These are phyloP conservation scores for Penicillium lagena DNA, from an alignment of 495 filamentous ascomycete species.

Conservation along the genomic window DNA sequence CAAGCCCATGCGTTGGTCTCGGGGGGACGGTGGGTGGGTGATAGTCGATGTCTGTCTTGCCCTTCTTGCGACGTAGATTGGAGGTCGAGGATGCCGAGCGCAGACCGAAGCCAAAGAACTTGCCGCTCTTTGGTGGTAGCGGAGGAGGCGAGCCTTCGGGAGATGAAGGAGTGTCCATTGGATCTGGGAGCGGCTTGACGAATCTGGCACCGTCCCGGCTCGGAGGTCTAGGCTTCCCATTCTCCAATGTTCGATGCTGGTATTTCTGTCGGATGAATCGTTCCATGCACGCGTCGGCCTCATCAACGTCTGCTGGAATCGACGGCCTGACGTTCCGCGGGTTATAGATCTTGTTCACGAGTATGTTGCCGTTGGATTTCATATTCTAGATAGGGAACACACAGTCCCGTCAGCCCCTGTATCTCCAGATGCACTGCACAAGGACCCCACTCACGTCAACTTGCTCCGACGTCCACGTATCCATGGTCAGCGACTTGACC, in stretches of 20 bases:
- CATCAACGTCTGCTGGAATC: conserved; percentile 82
- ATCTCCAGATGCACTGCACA: background rate
- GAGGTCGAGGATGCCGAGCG: conserved; percentile 68
- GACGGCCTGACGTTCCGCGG: conserved; percentile 72
- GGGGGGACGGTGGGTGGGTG: conserved; percentile 6
- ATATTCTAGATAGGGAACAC: conserved; percentile 58
- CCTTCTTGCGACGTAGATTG: conserved; percentile 31
- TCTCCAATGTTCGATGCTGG: conserved; percentile 55
- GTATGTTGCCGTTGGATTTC: conserved; percentile 79
- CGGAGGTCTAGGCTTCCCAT: conserved; percentile 42
- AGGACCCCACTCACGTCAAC: conserved; percentile 64
- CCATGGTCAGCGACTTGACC: conserved; percentile 97
- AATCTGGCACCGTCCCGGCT: conserved; percentile 36
- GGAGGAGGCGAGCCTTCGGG: conserved; percentile 61
- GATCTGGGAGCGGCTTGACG: conserved; percentile 9
- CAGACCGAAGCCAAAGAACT: conserved; percentile 66
- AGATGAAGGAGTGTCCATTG: conserved; percentile 12
- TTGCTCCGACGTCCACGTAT: conserved; percentile 90
- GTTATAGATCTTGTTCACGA: conserved; percentile 84
- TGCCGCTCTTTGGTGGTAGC: conserved; percentile 74
- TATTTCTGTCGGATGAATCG: conserved; percentile 93
- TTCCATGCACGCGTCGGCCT: conserved; percentile 89
- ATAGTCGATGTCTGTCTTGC: no score
- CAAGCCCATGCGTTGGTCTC: conserved; percentile 60
- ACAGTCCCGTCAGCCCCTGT: conserved; percentile 11